A percentile compares a stretch with the other conserved stretches of the same genome.
Evolutionary conservation across 345 rosid species (phyloP).

Genomic region (Sonneratia alba): DNA sequence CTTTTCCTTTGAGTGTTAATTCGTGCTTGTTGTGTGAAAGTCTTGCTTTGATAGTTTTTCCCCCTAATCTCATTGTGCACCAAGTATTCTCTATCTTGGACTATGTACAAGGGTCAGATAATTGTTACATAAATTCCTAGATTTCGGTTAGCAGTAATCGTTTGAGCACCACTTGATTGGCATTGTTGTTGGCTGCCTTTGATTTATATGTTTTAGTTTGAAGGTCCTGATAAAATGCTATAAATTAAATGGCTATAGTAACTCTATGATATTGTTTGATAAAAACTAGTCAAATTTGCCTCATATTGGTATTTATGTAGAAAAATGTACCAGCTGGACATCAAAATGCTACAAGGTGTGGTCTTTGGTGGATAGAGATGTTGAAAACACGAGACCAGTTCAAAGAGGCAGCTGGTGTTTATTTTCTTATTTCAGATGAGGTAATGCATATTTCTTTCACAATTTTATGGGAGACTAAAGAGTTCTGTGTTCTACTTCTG

Average conservation of each 20-base stretch:
- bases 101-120: neutral
- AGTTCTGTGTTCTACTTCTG: neutral
- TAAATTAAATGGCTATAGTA: neutral
- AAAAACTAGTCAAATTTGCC: neutral
- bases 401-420: conserved; percentile 93
- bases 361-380: conserved; percentile 99
- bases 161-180: neutral
- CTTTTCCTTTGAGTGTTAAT: conserved; percentile 5
- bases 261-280: neutral
- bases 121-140: neutral
- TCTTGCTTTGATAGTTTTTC: neutral
- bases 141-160: neutral
- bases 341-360: conserved; percentile 84
- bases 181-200: neutral
- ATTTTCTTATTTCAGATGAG: conserved; percentile 91
- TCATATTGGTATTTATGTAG: conserved; percentile 27
- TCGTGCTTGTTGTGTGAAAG: neutral
- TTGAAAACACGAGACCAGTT: conserved; percentile 68
- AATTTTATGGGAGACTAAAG: neutral
- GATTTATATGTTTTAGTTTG: neutral
- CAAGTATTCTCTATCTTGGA: neutral
- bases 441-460: conserved; percentile 32
- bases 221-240: neutral
- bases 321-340: conserved; percentile 68
- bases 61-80: neutral